Percentiles rank a stretch among this genome's conserved stretches.
Conservation (phyloP, 768 basidiomycete species). For the Gyrodon lividus region DNA sequence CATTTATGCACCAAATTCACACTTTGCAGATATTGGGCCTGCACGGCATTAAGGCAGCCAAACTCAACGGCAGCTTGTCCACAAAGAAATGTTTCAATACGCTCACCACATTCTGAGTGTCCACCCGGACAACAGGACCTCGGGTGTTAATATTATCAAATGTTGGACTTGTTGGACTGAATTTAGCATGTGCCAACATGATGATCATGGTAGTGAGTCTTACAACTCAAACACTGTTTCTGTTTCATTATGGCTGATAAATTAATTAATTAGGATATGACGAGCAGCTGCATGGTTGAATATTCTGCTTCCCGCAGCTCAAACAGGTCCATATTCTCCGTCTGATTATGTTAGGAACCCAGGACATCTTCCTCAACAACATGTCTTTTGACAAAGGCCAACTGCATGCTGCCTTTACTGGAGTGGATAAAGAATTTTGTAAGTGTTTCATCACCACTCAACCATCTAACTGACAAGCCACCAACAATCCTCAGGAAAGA, state of each 20-base stretch:
- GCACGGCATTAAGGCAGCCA: background rate
- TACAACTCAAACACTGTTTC: no score
- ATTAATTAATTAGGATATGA: no score
- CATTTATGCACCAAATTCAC: background rate
- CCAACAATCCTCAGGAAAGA: no score
- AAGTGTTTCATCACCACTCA: background rate
- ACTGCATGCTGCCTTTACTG: background rate
- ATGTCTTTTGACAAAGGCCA: constrained; percentile 17
- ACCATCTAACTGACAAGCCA: no score
- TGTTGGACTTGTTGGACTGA: constrained; percentile 13
- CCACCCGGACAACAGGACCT: background rate
- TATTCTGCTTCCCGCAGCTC: constrained; percentile 13
- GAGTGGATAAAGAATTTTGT: background rate
- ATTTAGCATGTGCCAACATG: constrained; percentile 14
- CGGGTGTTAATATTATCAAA: constrained; percentile 14
- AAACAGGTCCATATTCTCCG: constrained; percentile 19
- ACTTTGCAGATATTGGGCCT: constrained; percentile 8
- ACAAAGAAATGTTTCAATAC: background rate
- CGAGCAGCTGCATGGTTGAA: constrained; percentile 13
- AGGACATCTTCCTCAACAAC: constrained; percentile 24
- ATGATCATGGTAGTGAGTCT: constrained; percentile 13
- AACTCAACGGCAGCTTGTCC: constrained; percentile 8
- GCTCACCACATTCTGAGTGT: constrained; percentile 1
- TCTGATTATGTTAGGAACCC: constrained; percentile 6
- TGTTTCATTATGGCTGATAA: no score